These are phyloP conservation scores for Fraxinus latifolia DNA, from an alignment of 305 asterid genomes.

Conservation along the genomic window DNA sequence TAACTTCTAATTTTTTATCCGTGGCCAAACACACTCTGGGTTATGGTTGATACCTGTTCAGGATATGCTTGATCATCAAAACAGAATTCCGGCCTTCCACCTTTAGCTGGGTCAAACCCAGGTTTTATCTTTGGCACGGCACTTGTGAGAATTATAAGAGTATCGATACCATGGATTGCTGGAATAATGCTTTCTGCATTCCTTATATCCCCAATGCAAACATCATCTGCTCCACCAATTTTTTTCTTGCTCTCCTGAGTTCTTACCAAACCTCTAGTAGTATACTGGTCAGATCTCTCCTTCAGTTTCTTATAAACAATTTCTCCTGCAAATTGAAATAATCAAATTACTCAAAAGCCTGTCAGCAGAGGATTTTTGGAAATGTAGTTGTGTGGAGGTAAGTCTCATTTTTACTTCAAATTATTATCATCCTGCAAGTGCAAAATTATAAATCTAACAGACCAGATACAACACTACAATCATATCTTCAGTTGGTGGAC, in stretches of 20 bases:
- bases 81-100: conserved; percentile 82
- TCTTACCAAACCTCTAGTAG: not conserved
- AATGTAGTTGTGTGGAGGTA: not conserved
- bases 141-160: conserved; percentile 82
- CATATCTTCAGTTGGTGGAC: not conserved
- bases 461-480: not conserved
- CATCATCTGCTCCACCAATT: not conserved
- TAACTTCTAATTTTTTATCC: not conserved
- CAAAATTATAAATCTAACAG: not conserved
- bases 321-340: not conserved
- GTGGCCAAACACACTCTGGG: not conserved
- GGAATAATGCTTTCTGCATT: conserved; percentile 52
- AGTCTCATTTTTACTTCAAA: not conserved
- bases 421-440: not conserved
- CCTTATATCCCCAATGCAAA: conserved; percentile 37
- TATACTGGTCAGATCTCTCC: not conserved
- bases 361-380: not conserved
- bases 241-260: not conserved
- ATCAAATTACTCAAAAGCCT: not conserved
- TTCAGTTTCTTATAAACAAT: not conserved
- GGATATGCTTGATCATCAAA: conserved; percentile 78
- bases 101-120: conserved; percentile 71
- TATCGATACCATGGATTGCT: conserved; percentile 66
- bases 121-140: conserved; percentile 92
- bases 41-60: conserved; percentile 55